A percentile compares a stretch with the other conserved stretches of the same genome.
Evolutionary conservation across 2,329 filamentous ascomycete species (phyloP).

Genomic region (Hypoxylon sp.): DNA sequence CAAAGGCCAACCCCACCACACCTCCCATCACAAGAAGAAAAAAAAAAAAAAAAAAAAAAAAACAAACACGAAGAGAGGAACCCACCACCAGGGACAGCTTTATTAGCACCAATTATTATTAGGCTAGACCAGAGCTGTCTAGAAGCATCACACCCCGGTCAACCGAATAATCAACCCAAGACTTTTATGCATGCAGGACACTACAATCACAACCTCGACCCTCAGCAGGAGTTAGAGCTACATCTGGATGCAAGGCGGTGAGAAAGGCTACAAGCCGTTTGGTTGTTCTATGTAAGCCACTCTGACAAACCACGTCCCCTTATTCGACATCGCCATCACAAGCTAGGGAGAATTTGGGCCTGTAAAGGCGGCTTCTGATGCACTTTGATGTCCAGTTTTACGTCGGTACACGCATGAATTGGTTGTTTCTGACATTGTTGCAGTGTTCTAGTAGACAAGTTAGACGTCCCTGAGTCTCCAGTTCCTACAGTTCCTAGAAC

Average conservation of each 20-base stretch:
- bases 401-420: slow-evolving; percentile 24
- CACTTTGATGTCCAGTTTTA: slow-evolving; percentile 25
- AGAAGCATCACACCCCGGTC: slow-evolving; percentile 35
- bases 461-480: slow-evolving; percentile 10
- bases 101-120: slow-evolving; percentile 35
- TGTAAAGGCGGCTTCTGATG: slow-evolving; percentile 31
- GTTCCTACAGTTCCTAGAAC: too few species aligned
- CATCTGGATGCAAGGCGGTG: slow-evolving; percentile 38
- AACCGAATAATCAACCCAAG: slow-evolving; percentile 28
- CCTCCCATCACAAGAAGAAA: slow-evolving; percentile 17
- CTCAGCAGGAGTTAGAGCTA: slow-evolving; percentile 43
- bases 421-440: slow-evolving; percentile 18
- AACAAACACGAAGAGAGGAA: background rate
- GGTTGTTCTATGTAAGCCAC: slow-evolving; percentile 48
- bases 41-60: background rate
- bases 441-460: slow-evolving; percentile 28
- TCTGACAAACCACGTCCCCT: slow-evolving; percentile 45
- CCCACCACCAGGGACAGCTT: slow-evolving; percentile 36
- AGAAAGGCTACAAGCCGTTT: slow-evolving; percentile 54
- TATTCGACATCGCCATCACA: slow-evolving; percentile 39
- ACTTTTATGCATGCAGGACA: slow-evolving; percentile 47
- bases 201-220: slow-evolving; percentile 49
- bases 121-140: slow-evolving; percentile 39
- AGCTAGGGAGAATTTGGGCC: slow-evolving; percentile 28
- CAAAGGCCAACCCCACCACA: slow-evolving; percentile 37